Evolutionary conservation across 306 rosid species (phyloP), one percentile per base, ranked within the genome.

Genomic region (Dalbergia cultrata): DNA sequence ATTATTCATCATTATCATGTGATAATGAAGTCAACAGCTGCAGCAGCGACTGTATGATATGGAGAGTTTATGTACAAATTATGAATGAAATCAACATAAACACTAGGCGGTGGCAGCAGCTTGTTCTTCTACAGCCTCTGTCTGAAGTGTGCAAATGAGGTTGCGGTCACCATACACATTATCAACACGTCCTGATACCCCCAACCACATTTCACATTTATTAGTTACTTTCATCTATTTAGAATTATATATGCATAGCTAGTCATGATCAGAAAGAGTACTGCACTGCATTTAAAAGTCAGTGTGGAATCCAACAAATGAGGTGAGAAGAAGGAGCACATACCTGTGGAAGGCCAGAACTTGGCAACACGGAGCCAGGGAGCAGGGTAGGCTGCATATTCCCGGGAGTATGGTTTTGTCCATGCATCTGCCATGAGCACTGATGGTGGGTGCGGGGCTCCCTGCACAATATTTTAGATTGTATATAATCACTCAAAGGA

Each of bases 391-490:
- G 99, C 99, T 50, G 98, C 99, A 64, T 91, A 93, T 44, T 93
- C 97, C 85, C 98, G 89, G 62, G 98, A 78, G 80, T 95, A 95
- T 21, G 98, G 99, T 83, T 93, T 95, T 67, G 93, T 83, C 99
- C 98, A 95, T 83, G 90, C 75, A 77, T 95, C 97, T 82, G 90
- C 99, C 99, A 95, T 95, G 34, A 95, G 96, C 77, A 95, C 76
- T 61, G 99, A 93, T 83, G 99, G 96, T 53, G 99, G 98, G 84
- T 95, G 99, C 82, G 99, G 98, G 67, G 99, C 98, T 31, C 96
- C 84, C 99, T 95, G 87, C 77, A 84, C 13, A 68, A 62, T 9
- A 50, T 47, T 76, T 78, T 76, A 77, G 68, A 80, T 72, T 54
- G 67, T 63, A 37, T 26, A 26, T 26, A 26, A 37, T 37, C 77